These are phyloP conservation scores for Ceratocystiopsis brevicomis DNA, from an alignment of 2,329 filamentous ascomycete genomes.

Conservation along the genomic window DNA sequence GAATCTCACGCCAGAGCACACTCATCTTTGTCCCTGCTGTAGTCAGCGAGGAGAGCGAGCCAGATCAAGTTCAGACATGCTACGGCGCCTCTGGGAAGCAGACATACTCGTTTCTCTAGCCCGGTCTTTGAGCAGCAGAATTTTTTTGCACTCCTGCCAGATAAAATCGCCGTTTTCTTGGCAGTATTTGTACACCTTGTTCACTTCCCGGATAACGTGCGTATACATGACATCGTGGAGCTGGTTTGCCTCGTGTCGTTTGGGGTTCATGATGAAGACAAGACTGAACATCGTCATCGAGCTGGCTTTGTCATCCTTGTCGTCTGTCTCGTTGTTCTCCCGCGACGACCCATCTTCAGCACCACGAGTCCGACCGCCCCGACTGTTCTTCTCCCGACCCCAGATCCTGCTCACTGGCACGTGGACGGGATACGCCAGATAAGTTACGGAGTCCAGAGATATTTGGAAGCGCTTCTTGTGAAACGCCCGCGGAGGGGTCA, in stretches of 20 bases:
- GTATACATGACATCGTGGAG: constrained; percentile 62
- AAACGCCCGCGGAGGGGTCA: constrained; percentile 57
- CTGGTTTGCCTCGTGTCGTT: constrained; percentile 55
- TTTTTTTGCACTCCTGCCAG: constrained; percentile 73
- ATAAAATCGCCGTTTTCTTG: constrained; percentile 83
- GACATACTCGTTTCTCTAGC: constrained; percentile 47
- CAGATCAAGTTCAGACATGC: background rate
- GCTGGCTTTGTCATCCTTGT: constrained; percentile 41
- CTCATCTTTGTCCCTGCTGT: constrained; percentile 37
- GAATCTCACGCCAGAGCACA: constrained; percentile 49
- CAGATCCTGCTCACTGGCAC: constrained; percentile 61
- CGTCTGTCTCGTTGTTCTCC: constrained; percentile 16
- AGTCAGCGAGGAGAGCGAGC: constrained; percentile 8
- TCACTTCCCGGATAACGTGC: constrained; percentile 79
- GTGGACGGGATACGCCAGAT: constrained; percentile 69
- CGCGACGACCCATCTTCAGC: constrained; percentile 10
- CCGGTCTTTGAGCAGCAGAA: constrained; percentile 64
- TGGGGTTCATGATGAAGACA: constrained; percentile 75
- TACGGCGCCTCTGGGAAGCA: too few relatives aligned
- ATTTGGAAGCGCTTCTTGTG: constrained; percentile 73
- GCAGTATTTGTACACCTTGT: constrained; percentile 81
- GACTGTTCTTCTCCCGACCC: constrained; percentile 27
- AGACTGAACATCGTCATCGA: constrained; percentile 96
- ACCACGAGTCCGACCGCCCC: constrained; percentile 13
- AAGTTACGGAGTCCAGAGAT: constrained; percentile 59